Base-by-base conservation (phyloP, 139 green algal genomes). In the Yamagishiella unicocca region DNA sequence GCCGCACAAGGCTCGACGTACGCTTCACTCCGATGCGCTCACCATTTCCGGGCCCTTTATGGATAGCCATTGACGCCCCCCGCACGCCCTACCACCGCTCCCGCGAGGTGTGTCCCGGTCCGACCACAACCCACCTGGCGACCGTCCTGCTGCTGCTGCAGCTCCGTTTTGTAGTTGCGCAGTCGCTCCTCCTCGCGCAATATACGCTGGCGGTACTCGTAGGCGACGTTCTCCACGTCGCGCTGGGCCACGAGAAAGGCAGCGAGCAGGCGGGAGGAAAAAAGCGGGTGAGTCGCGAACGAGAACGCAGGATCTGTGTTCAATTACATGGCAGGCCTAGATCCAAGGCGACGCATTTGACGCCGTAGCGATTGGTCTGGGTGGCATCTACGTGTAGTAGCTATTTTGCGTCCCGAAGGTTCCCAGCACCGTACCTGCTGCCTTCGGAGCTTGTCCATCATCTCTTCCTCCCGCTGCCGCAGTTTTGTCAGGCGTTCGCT, bases 171-270 rank as follows among this genome's bases (percentile, higher is more conserved):
- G 24, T 84, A 78, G 37, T 81, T 79, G 22, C 83, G 38, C 35
- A 92, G 40, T 5, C 91, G 86, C 82, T 92, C 87, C 87, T 94
- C 91, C 73, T 94, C 91, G 0, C 83, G 71, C 61, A 94, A 50
- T 9, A 94, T 90, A 53, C 87, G 87, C 91, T 92, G 92, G 17
- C 90, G 85, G 78, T 90, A 67, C 66, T 91, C 82, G 78, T 82
- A 94, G 4, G 91, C 90, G 9, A 89, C 76, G 38, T 67, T 73
- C 90, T 95, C 91, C 45, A 94, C 87, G 31, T 93, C 93, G 4
- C 89, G 82, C 88, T 94, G 87, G 68, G 75, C 4, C 7, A 17
- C n/a, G 68, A 12, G 38, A 58, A 22, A 17, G 38, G 25, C n/a
- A n/a, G n/a, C n/a, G n/a, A n/a, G n/a, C n/a, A n/a, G n/a, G n/a